These are phyloP conservation scores for Pseudocercospora pini-densiflorae DNA, from an alignment of 2,329 filamentous ascomycete species.

Conservation along the genomic window DNA sequence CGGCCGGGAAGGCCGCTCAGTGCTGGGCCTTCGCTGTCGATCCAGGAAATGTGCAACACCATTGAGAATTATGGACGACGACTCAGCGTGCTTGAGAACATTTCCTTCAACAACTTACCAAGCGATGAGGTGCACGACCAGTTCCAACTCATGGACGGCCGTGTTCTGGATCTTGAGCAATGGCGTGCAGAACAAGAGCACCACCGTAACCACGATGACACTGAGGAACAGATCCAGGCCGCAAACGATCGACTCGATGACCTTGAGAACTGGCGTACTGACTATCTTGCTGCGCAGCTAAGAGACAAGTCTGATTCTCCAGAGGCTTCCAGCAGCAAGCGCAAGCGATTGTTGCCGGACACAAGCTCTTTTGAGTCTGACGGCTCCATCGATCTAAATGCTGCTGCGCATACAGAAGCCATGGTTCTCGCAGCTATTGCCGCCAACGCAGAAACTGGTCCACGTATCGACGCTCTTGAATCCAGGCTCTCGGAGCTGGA, in stretches of 20 bases:
- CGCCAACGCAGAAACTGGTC: constrained; percentile 45
- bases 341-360: constrained; percentile 40
- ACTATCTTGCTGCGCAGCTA: constrained; percentile 34
- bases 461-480: constrained; percentile 54
- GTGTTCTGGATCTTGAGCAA: constrained; percentile 71
- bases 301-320: constrained; percentile 30
- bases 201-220: constrained; percentile 41
- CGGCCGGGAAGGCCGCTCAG: constrained; percentile 15
- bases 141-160: constrained; percentile 68
- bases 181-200: constrained; percentile 41
- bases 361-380: constrained; percentile 49
- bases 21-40: constrained; percentile 35
- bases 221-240: constrained; percentile 36
- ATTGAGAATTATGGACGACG: constrained; percentile 56
- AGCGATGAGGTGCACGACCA: constrained; percentile 72
- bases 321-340: constrained; percentile 36
- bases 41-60: constrained; percentile 58
- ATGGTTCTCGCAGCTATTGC: constrained; percentile 40
- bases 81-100: constrained; percentile 70
- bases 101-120: constrained; percentile 68
- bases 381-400: constrained; percentile 40
- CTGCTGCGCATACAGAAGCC: constrained; percentile 41
- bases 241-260: constrained; percentile 69
- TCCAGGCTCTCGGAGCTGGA: constrained; percentile 60
- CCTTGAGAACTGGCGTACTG: constrained; percentile 58